Evolutionary conservation across 2,329 filamentous ascomycete genomes (phyloP).

Genomic region (Sporothrix humicola): DNA sequence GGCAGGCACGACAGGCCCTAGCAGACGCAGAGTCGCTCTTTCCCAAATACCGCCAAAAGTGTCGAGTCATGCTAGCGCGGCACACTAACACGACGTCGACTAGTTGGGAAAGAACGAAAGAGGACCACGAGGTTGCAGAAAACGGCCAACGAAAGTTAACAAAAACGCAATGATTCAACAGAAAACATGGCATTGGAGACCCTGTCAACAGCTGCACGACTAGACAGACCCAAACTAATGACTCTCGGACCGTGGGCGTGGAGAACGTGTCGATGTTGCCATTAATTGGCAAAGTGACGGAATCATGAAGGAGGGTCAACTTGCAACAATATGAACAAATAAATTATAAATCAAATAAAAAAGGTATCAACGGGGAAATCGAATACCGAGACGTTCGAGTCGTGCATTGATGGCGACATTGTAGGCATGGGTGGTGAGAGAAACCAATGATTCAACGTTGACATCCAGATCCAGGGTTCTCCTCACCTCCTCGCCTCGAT

Average conservation of each 20-base stretch:
- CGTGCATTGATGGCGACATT: neutral
- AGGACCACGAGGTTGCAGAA: neutral
- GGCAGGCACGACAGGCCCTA: neutral
- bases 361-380: neutral
- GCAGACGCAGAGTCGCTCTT: neutral
- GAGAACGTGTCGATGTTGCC: neutral
- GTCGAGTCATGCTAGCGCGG: slow-evolving; percentile 17
- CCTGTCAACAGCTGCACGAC: neutral
- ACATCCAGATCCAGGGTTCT: neutral
- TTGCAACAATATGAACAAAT: neutral
- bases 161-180: neutral
- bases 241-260: slow-evolving; percentile 1
- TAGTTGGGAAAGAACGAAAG: neutral
- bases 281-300: neutral
- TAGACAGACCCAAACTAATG: neutral
- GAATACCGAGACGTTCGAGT: neutral
- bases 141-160: neutral
- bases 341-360: neutral
- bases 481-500: neutral
- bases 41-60: neutral
- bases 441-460: neutral
- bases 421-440: neutral
- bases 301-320: neutral
- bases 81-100: slow-evolving; percentile 3
- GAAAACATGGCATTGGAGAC: neutral